Evolutionary conservation across 805 yeast species (phyloP).

Genomic region (Candida silvatica): DNA sequence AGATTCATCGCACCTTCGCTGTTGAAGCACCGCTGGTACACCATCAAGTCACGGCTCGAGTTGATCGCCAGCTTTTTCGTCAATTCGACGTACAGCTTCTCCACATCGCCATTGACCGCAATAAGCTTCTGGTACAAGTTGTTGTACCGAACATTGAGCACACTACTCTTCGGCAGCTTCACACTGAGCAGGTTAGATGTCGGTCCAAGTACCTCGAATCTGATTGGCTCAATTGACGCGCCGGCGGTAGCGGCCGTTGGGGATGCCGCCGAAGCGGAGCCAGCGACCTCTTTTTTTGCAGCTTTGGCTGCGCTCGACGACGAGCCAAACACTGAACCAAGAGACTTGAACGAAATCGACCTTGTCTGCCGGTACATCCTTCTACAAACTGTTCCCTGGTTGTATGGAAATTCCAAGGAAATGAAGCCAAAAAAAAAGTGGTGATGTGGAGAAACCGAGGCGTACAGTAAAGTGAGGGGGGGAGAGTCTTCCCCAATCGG

Average conservation of each 20-base stretch:
- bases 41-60: slow-evolving; percentile 8
- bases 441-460: no score
- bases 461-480: no score
- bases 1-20: slow-evolving; percentile 23
- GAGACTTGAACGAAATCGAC: background rate
- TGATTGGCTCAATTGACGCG: slow-evolving; percentile 35
- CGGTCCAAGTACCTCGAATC: slow-evolving; percentile 32
- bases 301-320: background rate
- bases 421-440: no score
- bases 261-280: slow-evolving; percentile 6
- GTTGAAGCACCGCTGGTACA: slow-evolving; percentile 28
- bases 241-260: slow-evolving; percentile 37
- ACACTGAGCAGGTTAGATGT: slow-evolving; percentile 32
- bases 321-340: background rate
- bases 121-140: slow-evolving; percentile 31
- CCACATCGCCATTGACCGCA: slow-evolving; percentile 35
- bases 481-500: no score
- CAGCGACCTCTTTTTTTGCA: background rate
- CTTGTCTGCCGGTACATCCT: background rate
- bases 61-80: slow-evolving; percentile 12
- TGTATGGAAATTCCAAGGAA: no score
- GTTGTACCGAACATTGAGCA: slow-evolving; percentile 26
- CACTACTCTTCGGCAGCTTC: slow-evolving; percentile 33
- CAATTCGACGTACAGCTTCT: slow-evolving; percentile 21
- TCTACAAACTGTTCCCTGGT: no score